Base-by-base conservation (phyloP, 108 stramenopile species). In the Fistulifera solaris region DNA sequence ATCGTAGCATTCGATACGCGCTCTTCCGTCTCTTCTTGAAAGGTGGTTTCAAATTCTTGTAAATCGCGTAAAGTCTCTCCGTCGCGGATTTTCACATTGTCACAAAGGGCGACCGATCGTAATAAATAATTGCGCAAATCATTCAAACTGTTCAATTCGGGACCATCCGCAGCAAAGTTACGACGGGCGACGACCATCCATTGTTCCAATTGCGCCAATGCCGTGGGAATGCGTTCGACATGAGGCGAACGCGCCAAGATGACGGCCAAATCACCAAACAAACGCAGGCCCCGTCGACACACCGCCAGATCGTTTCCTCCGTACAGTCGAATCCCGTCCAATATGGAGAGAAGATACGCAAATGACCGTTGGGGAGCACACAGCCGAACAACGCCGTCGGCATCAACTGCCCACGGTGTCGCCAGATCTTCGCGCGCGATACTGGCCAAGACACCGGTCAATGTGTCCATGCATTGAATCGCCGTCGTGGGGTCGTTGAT, bases 401-500 rank as follows among this genome's bases (percentile, higher is more conserved):
- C 21, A 11, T 45, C 44, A 3, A 8, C 11, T 5, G 44, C 44
- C 17, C 7, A 3, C 6, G 31, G 31, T 35, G 31, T 35, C 6
- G 31, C 31, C 6, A 35, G 31, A 8, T 35, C 31, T 35, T 35
- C 31, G 3, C 31, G 31, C 6, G 31, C 3, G 8, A 35, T 8
- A 35, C 31, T 35, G 31, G 31, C 31, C 31, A 35, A 35, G 31
- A 35, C 31, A 35, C 31, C 31, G 3, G 31, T 35, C 31, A 35
- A 8, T 8, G 31, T 35, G 44, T 46, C 44, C 19, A 46, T 46
- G 21, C 6, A 7, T 18, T 46, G 19, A 46, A 46, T 46, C 5
- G 44, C 44, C 21, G 44, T 46, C 7, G 17, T 21, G 4, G 44
- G 44, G 44, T 46, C 44, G 10, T 46, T 46, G 17, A 46, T 46